These are phyloP conservation scores for Nidularia sp. DNA, from an alignment of 768 basidiomycete genomes.

Conservation along the genomic window DNA sequence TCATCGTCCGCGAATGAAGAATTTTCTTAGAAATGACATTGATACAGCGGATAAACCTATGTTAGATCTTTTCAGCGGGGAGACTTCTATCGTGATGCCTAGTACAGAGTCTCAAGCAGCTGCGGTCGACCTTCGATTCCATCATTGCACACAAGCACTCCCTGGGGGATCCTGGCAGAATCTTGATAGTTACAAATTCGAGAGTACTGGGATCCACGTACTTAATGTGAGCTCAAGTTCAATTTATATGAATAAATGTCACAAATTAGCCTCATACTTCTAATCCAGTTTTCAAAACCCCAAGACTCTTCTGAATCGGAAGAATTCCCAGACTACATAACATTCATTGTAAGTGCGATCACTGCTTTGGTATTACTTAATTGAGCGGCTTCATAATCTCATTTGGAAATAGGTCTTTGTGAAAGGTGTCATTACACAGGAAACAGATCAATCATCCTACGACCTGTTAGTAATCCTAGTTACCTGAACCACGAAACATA, in stretches of 20 bases:
- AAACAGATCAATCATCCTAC: conserved; percentile 3
- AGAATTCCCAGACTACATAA: conserved; percentile 12
- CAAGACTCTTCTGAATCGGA: conserved; percentile 3
- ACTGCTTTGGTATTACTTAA: too few relatives aligned
- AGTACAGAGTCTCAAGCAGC: conserved; percentile 4
- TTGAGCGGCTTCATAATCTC: not conserved
- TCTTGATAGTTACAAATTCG: conserved; percentile 5
- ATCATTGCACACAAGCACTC: conserved; percentile 5
- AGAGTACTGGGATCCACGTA: conserved; percentile 7
- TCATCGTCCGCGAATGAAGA: too few relatives aligned
- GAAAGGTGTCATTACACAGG: not conserved
- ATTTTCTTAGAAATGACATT: too few relatives aligned
- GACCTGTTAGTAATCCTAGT: conserved; percentile 8
- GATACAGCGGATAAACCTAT: too few relatives aligned
- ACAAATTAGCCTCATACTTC: not conserved
- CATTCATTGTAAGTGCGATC: conserved; percentile 2
- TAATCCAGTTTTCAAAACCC: conserved; percentile 3
- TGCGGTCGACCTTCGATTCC: conserved; percentile 2
- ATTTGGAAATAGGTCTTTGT: not conserved
- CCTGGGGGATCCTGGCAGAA: not conserved
- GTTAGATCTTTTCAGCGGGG: too few relatives aligned
- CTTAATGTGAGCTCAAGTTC: conserved; percentile 6
- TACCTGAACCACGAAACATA: too few relatives aligned
- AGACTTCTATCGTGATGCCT: too few relatives aligned
- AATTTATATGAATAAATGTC: not conserved